Evolutionary conservation across 129 eudicot species (phyloP).

Genomic region (Pseudognaphalium luteoalbum): DNA sequence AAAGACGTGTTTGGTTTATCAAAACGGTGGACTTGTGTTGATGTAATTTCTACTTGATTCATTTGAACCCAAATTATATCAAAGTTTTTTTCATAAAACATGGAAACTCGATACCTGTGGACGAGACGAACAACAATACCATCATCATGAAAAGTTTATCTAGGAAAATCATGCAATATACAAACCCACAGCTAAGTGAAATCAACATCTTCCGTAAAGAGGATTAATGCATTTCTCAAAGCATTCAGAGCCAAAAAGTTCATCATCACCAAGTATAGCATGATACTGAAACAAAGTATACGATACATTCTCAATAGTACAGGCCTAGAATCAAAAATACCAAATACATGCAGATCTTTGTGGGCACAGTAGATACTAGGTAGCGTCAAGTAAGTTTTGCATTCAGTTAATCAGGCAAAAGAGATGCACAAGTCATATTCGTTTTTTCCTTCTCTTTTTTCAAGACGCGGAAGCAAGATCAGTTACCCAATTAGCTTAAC

Average conservation of each 20-base stretch:
- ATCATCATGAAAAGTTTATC: not conserved
- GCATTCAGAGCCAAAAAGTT: not conserved
- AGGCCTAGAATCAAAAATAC: conserved; percentile 7
- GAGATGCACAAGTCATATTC: conserved; percentile 9
- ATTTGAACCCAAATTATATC: not conserved
- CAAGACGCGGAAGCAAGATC: conserved; percentile 6
- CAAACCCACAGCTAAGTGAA: not conserved
- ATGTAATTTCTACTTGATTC: not conserved
- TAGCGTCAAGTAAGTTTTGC: conserved; percentile 1
- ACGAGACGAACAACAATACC: not conserved
- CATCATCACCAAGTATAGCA: not conserved
- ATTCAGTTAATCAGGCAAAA: conserved; percentile 11
- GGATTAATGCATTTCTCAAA: not conserved
- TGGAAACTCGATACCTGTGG: not conserved
- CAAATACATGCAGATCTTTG: conserved; percentile 2
- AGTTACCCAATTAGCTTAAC: conserved; percentile 14
- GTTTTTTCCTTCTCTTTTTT: not conserved
- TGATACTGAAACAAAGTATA: not conserved
- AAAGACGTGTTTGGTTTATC: no score
- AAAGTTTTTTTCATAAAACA: not conserved
- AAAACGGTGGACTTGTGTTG: no score
- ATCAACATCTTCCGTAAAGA: not conserved
- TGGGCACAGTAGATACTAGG: not conserved
- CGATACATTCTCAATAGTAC: conserved; percentile 1
- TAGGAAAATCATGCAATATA: not conserved